Evolutionary conservation across 2,329 filamentous ascomycete genomes (phyloP), one percentile per base, ranked within the genome.

Genomic region (Podosphaera fusca): DNA sequence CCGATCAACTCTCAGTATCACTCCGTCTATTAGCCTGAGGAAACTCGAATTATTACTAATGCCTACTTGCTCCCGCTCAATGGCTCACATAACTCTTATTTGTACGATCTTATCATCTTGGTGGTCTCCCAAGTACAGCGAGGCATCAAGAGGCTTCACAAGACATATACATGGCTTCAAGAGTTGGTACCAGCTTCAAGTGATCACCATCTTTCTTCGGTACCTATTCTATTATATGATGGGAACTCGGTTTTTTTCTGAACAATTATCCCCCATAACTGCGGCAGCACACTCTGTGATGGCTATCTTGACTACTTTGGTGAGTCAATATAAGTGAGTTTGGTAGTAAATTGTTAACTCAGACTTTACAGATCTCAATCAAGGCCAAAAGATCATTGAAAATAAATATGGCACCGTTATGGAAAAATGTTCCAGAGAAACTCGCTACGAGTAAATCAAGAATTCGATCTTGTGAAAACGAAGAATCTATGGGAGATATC

Each of bases 41-140:
- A 9, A n/a, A 50, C 9, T n/a, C 5, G 14, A 34, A 12, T 36
- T 52, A 14, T 34, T n/a, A 12, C 21, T 12, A 14, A 7, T 40
- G 7, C 30, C 34, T 3, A 34, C 33, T 58, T 8, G 52, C n/a
- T 33, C 61, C 56, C 56, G 38, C 10, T 12, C 21, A 30, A n/a
- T n/a, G 8, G 56, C 63, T 63, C 70, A 70, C 56, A 72, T 73
- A 63, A 72, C 75, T 29, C 67, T 82, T 29, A 62, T 69, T 56
- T 68, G 74, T 10, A 75, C 75, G 40, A 61, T 79, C 2, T 62
- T 75, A 21, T 75, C 79, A 2, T 68, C 75, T 10, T 83, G 79
- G 75, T 86, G 83, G 83, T 86, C 85, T 60, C 81, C 81, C 0
- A 76, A 75, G 58, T 77, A 85, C 61, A 74, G 77, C 38, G 73